These are phyloP conservation scores for Solanum piurae DNA, from an alignment of 257 asterid species.

Conservation along the genomic window DNA sequence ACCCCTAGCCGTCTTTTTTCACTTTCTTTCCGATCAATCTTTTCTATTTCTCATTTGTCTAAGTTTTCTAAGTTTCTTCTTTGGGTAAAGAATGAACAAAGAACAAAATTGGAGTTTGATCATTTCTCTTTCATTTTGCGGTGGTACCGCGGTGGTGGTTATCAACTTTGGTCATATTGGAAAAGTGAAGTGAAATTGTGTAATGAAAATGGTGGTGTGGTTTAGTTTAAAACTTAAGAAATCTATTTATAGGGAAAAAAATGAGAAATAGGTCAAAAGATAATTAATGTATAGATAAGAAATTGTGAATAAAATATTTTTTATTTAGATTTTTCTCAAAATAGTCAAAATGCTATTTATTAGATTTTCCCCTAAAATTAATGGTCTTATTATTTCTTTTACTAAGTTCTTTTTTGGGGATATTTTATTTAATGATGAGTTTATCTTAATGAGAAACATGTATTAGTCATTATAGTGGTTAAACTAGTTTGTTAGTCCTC, in stretches of 20 bases:
- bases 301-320: too few relatives aligned
- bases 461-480: too few relatives aligned
- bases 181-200: not conserved
- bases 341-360: not conserved
- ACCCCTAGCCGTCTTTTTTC: too few relatives aligned
- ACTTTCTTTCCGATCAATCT: too few relatives aligned
- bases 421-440: too few relatives aligned
- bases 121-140: not conserved
- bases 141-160: not conserved
- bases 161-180: not conserved
- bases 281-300: not conserved
- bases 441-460: too few relatives aligned
- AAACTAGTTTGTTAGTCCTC: too few relatives aligned
- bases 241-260: too few relatives aligned
- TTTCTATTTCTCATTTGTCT: too few relatives aligned
- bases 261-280: not conserved
- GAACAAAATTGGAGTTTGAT: not conserved
- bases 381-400: not conserved
- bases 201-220: not conserved
- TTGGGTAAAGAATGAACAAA: not conserved
- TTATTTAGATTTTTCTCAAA: not conserved
- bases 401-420: not conserved
- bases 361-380: too few relatives aligned
- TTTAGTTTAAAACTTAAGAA: too few relatives aligned
- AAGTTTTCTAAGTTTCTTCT: not conserved